Conservation (phyloP, 2,329 filamentous ascomycete genomes). For the Diaporthe australafricana region DNA sequence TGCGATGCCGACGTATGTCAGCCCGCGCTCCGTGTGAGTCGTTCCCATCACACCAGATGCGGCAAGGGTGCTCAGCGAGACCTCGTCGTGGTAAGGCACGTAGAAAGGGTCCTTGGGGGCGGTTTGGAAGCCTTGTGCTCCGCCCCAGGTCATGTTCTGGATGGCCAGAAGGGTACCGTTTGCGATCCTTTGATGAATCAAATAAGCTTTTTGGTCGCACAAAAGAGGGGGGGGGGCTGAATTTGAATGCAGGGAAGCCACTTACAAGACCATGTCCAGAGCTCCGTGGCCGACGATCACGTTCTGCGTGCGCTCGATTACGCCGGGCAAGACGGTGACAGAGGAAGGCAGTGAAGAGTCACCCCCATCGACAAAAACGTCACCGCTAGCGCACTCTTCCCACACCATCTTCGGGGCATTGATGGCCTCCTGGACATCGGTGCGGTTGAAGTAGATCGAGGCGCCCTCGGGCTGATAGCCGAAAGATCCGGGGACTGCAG, state of each 20-base stretch:
- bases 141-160: slow-evolving; percentile 83
- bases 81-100: slow-evolving; percentile 71
- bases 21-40: slow-evolving; percentile 77
- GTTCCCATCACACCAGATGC: slow-evolving; percentile 77
- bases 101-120: slow-evolving; percentile 70
- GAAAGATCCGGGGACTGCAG: slow-evolving; percentile 68
- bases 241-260: background rate
- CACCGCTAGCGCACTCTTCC: slow-evolving; percentile 62
- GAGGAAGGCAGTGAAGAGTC: slow-evolving; percentile 35
- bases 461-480: slow-evolving; percentile 73
- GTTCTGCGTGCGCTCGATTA: slow-evolving; percentile 77
- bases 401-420: slow-evolving; percentile 55
- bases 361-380: slow-evolving; percentile 53
- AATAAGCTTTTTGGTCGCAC: background rate
- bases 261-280: slow-evolving; percentile 70
- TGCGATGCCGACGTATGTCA: slow-evolving; percentile 77
- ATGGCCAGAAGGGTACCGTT: slow-evolving; percentile 76
- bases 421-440: slow-evolving; percentile 69
- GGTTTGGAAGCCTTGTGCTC: slow-evolving; percentile 73
- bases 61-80: slow-evolving; percentile 55
- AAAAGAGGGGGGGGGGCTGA: background rate
- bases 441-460: slow-evolving; percentile 76
- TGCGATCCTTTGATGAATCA: slow-evolving; percentile 49
- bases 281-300: slow-evolving; percentile 78
- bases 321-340: slow-evolving; percentile 62